Percentiles rank a stretch among this genome's conserved stretches.
phyloP scores from a whole-genome alignment of 164 flowering plant genomes.

The Echeveria elegans region DNA sequence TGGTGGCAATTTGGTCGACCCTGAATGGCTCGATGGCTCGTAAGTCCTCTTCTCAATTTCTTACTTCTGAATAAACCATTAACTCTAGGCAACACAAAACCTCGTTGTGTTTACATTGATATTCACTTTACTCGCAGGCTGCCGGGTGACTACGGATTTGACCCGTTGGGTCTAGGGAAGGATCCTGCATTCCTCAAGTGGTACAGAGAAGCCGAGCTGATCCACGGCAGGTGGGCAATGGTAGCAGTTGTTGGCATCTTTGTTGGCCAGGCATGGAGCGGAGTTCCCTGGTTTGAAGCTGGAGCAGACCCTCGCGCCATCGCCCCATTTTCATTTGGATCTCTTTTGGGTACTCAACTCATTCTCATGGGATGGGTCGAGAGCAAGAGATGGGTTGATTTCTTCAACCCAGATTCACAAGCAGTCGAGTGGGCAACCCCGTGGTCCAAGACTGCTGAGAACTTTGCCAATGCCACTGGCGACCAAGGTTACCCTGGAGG shows the following conservation, averaged over 20 bases:
- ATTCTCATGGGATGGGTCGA: constrained; percentile 99
- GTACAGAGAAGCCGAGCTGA: constrained; percentile 98
- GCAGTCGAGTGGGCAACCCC: constrained; percentile 99
- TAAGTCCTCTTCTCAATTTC: too few relatives aligned
- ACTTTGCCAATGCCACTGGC: constrained; percentile 83
- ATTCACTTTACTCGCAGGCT: too few relatives aligned
- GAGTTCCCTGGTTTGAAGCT: constrained; percentile 35
- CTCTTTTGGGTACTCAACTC: constrained; percentile 87
- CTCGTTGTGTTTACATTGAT: too few relatives aligned
- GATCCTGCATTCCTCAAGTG: constrained; percentile 38
- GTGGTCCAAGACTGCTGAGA: constrained; percentile 83
- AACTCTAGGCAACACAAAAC: too few relatives aligned
- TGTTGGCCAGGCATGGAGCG: constrained; percentile 94
- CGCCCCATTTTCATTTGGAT: constrained; percentile 18
- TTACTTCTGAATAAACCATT: too few relatives aligned
- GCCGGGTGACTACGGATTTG: constrained; percentile 19
- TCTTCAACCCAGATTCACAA: constrained; percentile 19
- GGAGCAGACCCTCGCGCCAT: neutral
- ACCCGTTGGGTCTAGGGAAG: neutral
- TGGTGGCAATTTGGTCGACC: constrained; percentile 76
- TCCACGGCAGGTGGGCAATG: constrained; percentile 31
- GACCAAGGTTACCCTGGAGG: constrained; percentile 98
- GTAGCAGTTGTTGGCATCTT: constrained; percentile 26
- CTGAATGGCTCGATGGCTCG: constrained; percentile 99
- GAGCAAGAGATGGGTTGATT: constrained; percentile 26